Conservation (phyloP, 768 basidiomycete genomes). For the Pholiota molesta region DNA sequence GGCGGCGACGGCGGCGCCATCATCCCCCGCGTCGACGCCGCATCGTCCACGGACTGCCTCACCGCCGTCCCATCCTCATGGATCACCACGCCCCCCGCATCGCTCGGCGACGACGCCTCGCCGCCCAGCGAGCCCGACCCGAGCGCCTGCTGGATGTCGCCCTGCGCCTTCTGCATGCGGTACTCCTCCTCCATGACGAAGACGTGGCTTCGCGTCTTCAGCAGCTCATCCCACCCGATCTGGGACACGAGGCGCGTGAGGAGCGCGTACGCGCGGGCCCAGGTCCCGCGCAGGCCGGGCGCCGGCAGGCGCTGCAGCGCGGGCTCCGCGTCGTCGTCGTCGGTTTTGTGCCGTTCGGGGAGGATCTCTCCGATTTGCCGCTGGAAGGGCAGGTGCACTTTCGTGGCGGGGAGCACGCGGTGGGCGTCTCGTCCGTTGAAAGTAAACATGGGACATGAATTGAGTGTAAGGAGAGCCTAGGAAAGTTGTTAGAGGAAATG, state of each 20-base stretch:
- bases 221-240: conserved; percentile 98
- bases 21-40: conserved; percentile 72
- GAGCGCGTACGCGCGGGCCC: conserved; percentile 91
- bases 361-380: conserved; percentile 88
- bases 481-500: not conserved
- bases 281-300: conserved; percentile 92
- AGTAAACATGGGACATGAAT: conserved; percentile 99
- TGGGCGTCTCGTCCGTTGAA: conserved; percentile 96
- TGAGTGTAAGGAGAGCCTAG: conserved; percentile 85
- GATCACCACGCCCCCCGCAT: conserved; percentile 46
- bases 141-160: conserved; percentile 57
- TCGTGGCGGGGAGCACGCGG: conserved; percentile 75
- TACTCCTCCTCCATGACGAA: conserved; percentile 99
- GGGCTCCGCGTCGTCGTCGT: conserved; percentile 93
- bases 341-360: conserved; percentile 78
- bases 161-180: conserved; percentile 89
- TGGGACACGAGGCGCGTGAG: conserved; percentile 89
- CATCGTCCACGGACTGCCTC: conserved; percentile 51
- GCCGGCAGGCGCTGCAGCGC: conserved; percentile 94
- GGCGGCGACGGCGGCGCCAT: conserved; percentile 41
- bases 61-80: conserved; percentile 65
- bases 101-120: conserved; percentile 29
- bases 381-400: conserved; percentile 85
- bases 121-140: conserved; percentile 14
- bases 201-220: conserved; percentile 91